Evolutionary conservation across 1,284 basidiomycete genomes (phyloP).

Genomic region (Pseudozyma hubeiensis): DNA sequence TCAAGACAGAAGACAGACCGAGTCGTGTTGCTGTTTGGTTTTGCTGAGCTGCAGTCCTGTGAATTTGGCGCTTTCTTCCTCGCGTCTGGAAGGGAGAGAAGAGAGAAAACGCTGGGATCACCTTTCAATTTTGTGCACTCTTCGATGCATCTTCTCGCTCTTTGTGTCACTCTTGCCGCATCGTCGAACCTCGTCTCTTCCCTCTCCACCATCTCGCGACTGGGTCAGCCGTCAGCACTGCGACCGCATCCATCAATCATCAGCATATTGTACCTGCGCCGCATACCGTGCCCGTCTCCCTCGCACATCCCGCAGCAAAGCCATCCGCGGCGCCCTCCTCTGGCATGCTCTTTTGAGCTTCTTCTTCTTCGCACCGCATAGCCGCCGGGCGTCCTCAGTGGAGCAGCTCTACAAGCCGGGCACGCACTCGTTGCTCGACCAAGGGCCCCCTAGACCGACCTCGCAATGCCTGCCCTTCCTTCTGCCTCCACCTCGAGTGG

Average conservation of each 20-base stretch:
- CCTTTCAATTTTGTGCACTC: neutral
- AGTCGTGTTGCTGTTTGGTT: neutral
- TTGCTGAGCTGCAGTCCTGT: slow-evolving; percentile 9
- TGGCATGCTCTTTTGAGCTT: slow-evolving; percentile 24
- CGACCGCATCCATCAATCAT: neutral
- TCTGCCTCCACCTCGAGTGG: slow-evolving; percentile 23
- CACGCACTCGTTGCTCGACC: neutral
- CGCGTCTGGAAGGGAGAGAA: slow-evolving; percentile 13
- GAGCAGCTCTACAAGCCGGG: neutral
- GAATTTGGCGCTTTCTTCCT: slow-evolving; percentile 15
- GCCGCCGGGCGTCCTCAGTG: neutral
- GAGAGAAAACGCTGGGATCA: slow-evolving; percentile 9
- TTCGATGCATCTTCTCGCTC: neutral
- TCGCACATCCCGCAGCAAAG: neutral
- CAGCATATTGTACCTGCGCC: neutral
- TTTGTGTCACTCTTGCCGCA: slow-evolving; percentile 5
- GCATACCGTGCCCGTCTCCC: neutral
- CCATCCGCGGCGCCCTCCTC: neutral
- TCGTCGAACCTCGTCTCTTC: neutral
- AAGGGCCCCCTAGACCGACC: neutral
- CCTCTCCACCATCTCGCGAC: no score
- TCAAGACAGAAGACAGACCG: neutral
- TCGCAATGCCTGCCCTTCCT: slow-evolving; percentile 29
- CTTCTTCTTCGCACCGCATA: neutral
- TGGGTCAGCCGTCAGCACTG: no score